These are phyloP conservation scores for Zelopaecilomyces penicillatus DNA, from an alignment of 2,329 filamentous ascomycete species.

Conservation along the genomic window DNA sequence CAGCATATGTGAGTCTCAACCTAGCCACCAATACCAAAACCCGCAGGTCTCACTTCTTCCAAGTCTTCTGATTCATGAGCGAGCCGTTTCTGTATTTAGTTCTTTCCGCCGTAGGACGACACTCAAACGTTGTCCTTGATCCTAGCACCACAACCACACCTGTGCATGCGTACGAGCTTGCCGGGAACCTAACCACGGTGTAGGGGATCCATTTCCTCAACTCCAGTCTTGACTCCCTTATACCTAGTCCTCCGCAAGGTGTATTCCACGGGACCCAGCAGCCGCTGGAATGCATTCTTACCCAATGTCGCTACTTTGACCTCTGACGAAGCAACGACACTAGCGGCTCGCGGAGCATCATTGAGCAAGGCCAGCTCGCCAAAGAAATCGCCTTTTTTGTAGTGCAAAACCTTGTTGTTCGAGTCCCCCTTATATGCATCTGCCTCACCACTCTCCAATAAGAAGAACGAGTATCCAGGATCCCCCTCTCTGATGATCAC, in stretches of 20 bases:
- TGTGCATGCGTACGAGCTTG: background rate
- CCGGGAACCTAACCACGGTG: slow-evolving; percentile 26
- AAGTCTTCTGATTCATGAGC: too few relatives aligned
- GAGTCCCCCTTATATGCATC: slow-evolving; percentile 75
- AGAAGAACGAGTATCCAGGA: slow-evolving; percentile 82
- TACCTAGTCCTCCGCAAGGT: slow-evolving; percentile 80
- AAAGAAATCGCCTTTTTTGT: slow-evolving; percentile 92
- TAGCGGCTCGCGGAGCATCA: slow-evolving; percentile 86
- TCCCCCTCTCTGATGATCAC: slow-evolving; percentile 88
- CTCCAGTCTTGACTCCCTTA: slow-evolving; percentile 49
- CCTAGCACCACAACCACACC: too few relatives aligned
- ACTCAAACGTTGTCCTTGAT: too few relatives aligned
- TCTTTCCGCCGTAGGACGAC: too few relatives aligned
- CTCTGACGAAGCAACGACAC: slow-evolving; percentile 72
- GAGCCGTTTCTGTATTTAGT: too few relatives aligned
- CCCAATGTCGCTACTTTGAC: slow-evolving; percentile 89
- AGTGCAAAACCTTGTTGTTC: slow-evolving; percentile 64
- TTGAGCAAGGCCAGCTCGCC: slow-evolving; percentile 90
- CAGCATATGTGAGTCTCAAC: too few relatives aligned
- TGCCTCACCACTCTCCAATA: slow-evolving; percentile 80
- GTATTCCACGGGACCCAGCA: slow-evolving; percentile 86
- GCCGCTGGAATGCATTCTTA: slow-evolving; percentile 88
- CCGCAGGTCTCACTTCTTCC: too few relatives aligned
- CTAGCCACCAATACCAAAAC: too few relatives aligned
- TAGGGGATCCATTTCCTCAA: slow-evolving; percentile 61